A percentile compares a stretch with the other conserved stretches of the same genome.
Evolutionary conservation across 495 filamentous ascomycete species (phyloP).

Genomic region (Xylaria curta): DNA sequence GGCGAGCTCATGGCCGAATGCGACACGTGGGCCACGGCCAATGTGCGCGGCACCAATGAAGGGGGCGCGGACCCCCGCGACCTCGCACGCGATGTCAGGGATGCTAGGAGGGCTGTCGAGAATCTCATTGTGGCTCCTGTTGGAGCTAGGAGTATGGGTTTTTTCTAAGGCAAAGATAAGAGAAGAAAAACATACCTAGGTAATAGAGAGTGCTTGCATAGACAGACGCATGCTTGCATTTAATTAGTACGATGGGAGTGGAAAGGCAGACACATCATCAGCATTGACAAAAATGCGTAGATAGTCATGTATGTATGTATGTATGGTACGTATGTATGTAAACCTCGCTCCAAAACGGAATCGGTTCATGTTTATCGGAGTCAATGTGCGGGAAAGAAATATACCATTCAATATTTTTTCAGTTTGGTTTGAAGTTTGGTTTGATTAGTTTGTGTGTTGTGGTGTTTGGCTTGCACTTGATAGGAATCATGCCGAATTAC

Average conservation of each 20-base stretch:
- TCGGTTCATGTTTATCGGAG: not conserved
- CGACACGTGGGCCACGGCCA: conserved; percentile 44
- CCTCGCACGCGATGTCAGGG: conserved; percentile 30
- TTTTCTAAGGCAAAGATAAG: conserved; percentile 30
- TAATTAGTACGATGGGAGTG: not conserved
- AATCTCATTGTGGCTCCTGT: conserved; percentile 31
- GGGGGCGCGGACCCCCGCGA: conserved; percentile 42
- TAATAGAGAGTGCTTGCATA: not conserved
- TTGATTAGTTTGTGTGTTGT: not conserved
- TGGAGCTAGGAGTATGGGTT: conserved; percentile 35
- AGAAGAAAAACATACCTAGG: not conserved
- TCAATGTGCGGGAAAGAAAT: not conserved
- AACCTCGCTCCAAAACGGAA: not conserved
- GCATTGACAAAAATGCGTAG: not conserved
- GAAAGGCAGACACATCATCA: not conserved
- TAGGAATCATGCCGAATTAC: too few species aligned
- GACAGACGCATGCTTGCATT: not conserved
- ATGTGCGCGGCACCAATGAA: conserved; percentile 31
- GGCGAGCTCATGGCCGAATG: conserved; percentile 48
- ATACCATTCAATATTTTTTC: not conserved
- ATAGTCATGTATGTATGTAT: not conserved
- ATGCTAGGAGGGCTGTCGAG: conserved; percentile 34
- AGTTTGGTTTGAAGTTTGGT: not conserved
- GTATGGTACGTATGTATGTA: conserved; percentile 5
- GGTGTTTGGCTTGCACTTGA: not conserved